Evolutionary conservation across 257 asterid species (phyloP).

Genomic region (Voacanga thouarsii): DNA sequence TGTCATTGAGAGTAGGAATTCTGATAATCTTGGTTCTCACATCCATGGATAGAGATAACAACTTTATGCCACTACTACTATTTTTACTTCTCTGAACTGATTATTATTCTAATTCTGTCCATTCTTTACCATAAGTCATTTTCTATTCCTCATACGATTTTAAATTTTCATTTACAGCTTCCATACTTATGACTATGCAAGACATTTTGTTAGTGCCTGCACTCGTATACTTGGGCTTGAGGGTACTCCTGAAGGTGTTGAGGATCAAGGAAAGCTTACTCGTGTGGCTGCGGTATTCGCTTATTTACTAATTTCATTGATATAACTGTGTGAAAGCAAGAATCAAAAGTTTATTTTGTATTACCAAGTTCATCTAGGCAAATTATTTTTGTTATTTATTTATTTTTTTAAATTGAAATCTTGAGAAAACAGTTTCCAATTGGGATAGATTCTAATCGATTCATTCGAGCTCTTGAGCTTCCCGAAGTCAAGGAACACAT

Average conservation of each 20-base stretch:
- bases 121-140: background rate
- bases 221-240: slow-evolving; percentile 94
- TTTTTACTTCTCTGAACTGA: background rate
- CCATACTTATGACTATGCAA: slow-evolving; percentile 90
- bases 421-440: slow-evolving; percentile 77
- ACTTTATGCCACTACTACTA: background rate
- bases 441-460: slow-evolving; percentile 90
- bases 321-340: background rate
- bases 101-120: background rate
- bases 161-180: slow-evolving; percentile 41
- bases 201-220: slow-evolving; percentile 91
- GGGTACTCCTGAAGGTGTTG: slow-evolving; percentile 96
- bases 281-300: slow-evolving; percentile 83
- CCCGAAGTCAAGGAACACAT: slow-evolving; percentile 68
- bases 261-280: slow-evolving; percentile 88
- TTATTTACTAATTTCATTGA: background rate
- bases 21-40: background rate
- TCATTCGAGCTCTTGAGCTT: slow-evolving; percentile 81
- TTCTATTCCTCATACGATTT: background rate
- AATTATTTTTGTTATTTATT: background rate
- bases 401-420: background rate
- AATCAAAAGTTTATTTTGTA: background rate
- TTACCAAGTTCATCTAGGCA: background rate
- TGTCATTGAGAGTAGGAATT: background rate
- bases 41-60: background rate